Base-by-base conservation (phyloP, 208 protist genomes). In the Leishmania aethiopica region DNA sequence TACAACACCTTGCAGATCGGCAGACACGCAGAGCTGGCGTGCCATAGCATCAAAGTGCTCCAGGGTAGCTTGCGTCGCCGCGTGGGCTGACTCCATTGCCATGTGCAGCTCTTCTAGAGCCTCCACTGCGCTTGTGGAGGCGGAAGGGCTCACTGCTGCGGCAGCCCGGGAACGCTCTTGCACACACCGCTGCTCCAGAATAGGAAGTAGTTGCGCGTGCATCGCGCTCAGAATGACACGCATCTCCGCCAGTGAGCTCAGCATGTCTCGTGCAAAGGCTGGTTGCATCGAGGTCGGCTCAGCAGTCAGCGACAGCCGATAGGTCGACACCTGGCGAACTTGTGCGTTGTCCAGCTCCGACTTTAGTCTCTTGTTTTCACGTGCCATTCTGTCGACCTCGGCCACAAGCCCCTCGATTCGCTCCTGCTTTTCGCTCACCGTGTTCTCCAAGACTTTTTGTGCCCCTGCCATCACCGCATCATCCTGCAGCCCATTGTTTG, bases 41-140 rank as follows among this genome's bases (percentile, higher is more conserved):
- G 64, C 79, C 0, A 53, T 77, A 5, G 35, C 53, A 35, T 70
- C 57, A 37, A 81, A 74, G 45, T 78, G n/a, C 4, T 37, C 35
- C 2, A 82, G 40, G 22, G 78, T 79, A 42, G 42, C 75, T n/a
- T 70, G 78, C 6, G 80, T 87, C 66, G 77, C 72, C 11, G 70
- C 45, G 67, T 80, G 77, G 15, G 83, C 71, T 4, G 79, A 76
- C 59, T 83, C 75, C 79, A 87, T 81, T 10, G 80, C 79, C 19
- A 59, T 59, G 82, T 82, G 78, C 37, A 89, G 57, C 32, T 73
- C 55, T 69, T 77, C 60, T 28, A 79, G 77, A 8, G 79, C 79
- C 47, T 79, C 75, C n/a, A 42, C 73, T 11, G 73, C 45, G 22
- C 47, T 77, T 19, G 49, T 22, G 15, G 73, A 28, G n/a, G 35